These are phyloP conservation scores for Pichia rugopelliculosa DNA, from an alignment of 805 yeast species.

Conservation along the genomic window DNA sequence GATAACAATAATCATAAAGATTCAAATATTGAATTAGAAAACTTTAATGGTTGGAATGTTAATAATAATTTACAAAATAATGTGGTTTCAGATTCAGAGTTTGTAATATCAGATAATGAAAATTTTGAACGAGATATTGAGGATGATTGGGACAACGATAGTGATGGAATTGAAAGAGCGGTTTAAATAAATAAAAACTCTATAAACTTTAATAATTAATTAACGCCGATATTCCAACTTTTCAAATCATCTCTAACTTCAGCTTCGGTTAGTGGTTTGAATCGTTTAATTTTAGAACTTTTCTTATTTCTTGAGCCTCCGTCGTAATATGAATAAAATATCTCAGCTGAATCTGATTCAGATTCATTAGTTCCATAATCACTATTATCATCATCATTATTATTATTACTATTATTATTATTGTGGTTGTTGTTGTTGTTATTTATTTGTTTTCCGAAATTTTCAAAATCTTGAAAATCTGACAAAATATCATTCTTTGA, in stretches of 20 bases:
- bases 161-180: conserved; percentile 26
- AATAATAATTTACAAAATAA: conserved; percentile 12
- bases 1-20: neutral
- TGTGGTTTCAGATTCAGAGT: neutral
- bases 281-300: conserved; percentile 4
- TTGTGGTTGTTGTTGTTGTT: neutral
- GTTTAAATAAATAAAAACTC: neutral
- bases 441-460: neutral
- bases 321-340: neutral
- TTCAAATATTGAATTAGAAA: neutral
- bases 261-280: conserved; percentile 25
- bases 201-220: neutral
- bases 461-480: conserved; percentile 7
- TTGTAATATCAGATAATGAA: neutral
- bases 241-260: conserved; percentile 30
- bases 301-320: neutral
- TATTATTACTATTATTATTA: neutral
- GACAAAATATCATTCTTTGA: conserved; percentile 5
- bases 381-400: neutral
- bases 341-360: neutral
- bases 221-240: conserved; percentile 31
- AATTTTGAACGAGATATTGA: neutral
- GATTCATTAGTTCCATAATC: neutral
- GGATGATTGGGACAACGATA: conserved; percentile 18
- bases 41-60: conserved; percentile 7